phyloP scores from a whole-genome alignment of 2,329 filamentous ascomycete genomes.

The Aspergillus spinulosporus region DNA sequence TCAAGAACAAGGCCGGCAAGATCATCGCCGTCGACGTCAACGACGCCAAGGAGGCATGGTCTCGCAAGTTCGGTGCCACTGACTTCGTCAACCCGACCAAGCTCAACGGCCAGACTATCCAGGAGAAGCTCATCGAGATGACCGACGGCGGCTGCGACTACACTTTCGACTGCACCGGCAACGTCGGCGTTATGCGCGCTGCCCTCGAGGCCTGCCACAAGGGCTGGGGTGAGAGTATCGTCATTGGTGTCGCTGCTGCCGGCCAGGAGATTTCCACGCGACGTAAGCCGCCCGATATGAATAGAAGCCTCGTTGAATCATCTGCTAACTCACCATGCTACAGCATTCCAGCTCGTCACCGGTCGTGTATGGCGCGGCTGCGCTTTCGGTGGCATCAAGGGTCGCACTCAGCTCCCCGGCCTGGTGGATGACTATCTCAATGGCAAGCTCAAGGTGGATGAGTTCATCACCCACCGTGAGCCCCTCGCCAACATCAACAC shows the following conservation, averaged over 20 bases:
- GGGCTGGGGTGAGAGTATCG: conserved; percentile 96
- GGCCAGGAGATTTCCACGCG: conserved; percentile 93
- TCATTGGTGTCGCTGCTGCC: conserved; percentile 95
- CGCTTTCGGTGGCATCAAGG: conserved; percentile 97
- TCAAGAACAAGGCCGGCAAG: conserved; percentile 71
- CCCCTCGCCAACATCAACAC: conserved; percentile 78
- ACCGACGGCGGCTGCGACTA: conserved; percentile 98
- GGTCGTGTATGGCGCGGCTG: conserved; percentile 97
- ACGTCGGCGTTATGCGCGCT: conserved; percentile 91
- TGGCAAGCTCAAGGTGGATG: conserved; percentile 92
- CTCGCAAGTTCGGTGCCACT: conserved; percentile 91
- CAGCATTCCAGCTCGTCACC: conserved; percentile 97
- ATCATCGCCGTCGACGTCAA: conserved; percentile 76
- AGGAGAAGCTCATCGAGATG: conserved; percentile 93
- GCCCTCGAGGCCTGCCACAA: conserved; percentile 98
- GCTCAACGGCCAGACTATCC: conserved; percentile 72
- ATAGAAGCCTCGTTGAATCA: not conserved
- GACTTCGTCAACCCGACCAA: conserved; percentile 94
- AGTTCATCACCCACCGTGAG: conserved; percentile 98
- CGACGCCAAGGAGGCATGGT: conserved; percentile 85
- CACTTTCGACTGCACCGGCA: conserved; percentile 98
- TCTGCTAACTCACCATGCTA: conserved; percentile 30
- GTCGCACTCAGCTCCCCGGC: conserved; percentile 82
- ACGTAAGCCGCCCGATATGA: conserved; percentile 60
- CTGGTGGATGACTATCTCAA: conserved; percentile 88